Conservation (phyloP, 2,329 filamentous ascomycete species). For the Aspergillus caelatus region DNA sequence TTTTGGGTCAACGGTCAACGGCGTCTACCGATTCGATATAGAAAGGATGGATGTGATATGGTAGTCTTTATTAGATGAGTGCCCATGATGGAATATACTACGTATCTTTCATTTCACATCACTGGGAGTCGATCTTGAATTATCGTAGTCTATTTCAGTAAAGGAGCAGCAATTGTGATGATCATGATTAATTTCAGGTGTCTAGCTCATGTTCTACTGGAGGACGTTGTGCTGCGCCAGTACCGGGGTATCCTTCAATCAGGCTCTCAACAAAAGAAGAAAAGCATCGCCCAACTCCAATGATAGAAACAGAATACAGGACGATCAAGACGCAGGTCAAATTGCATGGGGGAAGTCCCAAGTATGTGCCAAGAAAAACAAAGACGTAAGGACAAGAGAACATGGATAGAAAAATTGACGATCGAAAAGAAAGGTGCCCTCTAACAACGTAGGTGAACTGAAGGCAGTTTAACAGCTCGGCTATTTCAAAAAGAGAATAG, state of each 20-base stretch:
- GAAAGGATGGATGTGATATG: neutral
- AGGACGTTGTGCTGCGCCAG: neutral
- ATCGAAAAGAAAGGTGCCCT: neutral
- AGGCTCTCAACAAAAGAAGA: neutral
- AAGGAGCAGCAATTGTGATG: neutral
- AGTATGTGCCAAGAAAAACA: neutral
- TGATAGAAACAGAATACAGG: neutral
- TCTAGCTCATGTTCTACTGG: neutral
- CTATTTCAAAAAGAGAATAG: too few species aligned
- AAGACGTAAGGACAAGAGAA: neutral
- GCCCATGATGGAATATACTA: conserved; percentile 6
- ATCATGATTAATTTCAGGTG: neutral
- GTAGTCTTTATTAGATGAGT: neutral
- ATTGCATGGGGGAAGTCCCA: neutral
- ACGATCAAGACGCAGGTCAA: neutral
- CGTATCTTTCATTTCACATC: neutral
- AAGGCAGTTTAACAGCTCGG: too few species aligned
- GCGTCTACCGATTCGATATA: neutral
- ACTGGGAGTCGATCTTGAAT: neutral
- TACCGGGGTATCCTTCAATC: neutral
- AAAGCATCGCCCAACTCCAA: neutral
- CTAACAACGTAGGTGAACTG: too few species aligned
- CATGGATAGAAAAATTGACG: too few species aligned
- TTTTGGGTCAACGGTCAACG: conserved; percentile 1
- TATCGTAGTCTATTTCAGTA: neutral